Conservation (phyloP, 306 rosid species). For the Vicia faba region DNA sequence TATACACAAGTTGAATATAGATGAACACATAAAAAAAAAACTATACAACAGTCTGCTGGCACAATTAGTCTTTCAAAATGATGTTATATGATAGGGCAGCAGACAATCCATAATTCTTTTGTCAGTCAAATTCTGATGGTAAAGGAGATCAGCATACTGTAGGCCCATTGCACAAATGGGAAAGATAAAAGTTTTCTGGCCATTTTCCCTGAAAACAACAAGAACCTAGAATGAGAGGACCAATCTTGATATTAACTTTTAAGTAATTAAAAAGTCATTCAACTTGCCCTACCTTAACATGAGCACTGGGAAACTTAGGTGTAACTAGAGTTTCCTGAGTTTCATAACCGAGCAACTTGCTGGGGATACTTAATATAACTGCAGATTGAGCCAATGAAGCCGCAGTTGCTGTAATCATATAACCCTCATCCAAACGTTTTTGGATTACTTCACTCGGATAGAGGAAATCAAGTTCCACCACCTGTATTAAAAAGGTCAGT, state of each 20-base stretch:
- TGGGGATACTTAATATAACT: slow-evolving; percentile 84
- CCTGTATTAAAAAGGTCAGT: slow-evolving; percentile 44
- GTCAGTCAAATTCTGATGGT: not conserved
- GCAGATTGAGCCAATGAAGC: slow-evolving; percentile 97
- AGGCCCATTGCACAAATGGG: slow-evolving; percentile 89
- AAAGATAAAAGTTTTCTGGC: slow-evolving; percentile 81
- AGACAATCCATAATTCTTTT: too few relatives aligned
- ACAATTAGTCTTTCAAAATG: slow-evolving; percentile 23
- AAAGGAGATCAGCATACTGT: slow-evolving; percentile 62
- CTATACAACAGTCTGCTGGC: slow-evolving; percentile 29
- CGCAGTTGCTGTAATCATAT: slow-evolving; percentile 88
- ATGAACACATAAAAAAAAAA: slow-evolving; percentile 13
- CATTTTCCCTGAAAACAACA: slow-evolving; percentile 76
- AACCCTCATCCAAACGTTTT: slow-evolving; percentile 88
- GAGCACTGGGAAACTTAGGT: slow-evolving; percentile 91
- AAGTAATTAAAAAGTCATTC: slow-evolving; percentile 5
- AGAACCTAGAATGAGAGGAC: slow-evolving; percentile 18
- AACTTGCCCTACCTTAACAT: slow-evolving; percentile 68
- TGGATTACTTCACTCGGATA: slow-evolving; percentile 98
- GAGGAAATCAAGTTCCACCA: slow-evolving; percentile 96
- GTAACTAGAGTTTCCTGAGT: slow-evolving; percentile 96
- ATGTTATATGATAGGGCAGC: slow-evolving; percentile 12
- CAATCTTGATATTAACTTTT: slow-evolving; percentile 3
- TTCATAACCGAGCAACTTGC: slow-evolving; percentile 80
- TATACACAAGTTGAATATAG: too few relatives aligned